A percentile compares a stretch with the other conserved stretches of the same genome.
Evolutionary conservation across 2,329 filamentous ascomycete species (phyloP).

Genomic region (Aspergillus sp.): DNA sequence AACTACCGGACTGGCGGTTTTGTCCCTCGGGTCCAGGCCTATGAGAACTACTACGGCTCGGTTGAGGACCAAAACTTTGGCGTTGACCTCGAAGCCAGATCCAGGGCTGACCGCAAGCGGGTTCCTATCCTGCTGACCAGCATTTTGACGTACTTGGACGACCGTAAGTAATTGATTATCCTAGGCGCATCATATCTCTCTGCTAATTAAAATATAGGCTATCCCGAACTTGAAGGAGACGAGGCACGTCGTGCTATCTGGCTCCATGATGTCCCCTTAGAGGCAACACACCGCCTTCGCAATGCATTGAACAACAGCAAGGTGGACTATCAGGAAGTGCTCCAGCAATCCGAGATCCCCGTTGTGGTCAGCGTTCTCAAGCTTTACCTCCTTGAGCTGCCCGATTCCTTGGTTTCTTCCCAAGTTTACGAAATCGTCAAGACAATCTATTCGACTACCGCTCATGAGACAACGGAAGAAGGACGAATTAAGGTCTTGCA

Average conservation of each 20-base stretch:
- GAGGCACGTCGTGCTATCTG: constrained; percentile 88
- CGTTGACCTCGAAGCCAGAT: constrained; percentile 92
- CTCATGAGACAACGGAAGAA: constrained; percentile 67
- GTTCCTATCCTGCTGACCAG: constrained; percentile 89
- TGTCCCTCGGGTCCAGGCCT: constrained; percentile 80
- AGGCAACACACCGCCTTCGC: constrained; percentile 77
- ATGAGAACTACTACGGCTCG: constrained; percentile 99
- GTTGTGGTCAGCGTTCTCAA: constrained; percentile 90
- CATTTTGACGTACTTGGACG: constrained; percentile 88
- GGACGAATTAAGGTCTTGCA: constrained; percentile 85
- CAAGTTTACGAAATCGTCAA: constrained; percentile 99
- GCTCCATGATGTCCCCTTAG: constrained; percentile 84
- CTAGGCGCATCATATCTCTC: too few relatives aligned
- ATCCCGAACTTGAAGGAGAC: constrained; percentile 94
- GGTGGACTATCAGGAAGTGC: constrained; percentile 63
- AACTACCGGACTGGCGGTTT: constrained; percentile 95
- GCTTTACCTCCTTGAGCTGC: constrained; percentile 88
- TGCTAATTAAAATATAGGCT: constrained; percentile 45
- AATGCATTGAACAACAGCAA: constrained; percentile 82
- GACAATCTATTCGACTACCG: constrained; percentile 83
- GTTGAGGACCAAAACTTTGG: constrained; percentile 98
- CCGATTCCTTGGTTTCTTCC: constrained; percentile 95
- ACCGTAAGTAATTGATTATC: constrained; percentile 45
- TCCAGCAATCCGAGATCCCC: constrained; percentile 86
- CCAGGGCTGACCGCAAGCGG: constrained; percentile 87